phyloP scores from a whole-genome alignment of 305 asterid species.

The Fraxinus paxiana region DNA sequence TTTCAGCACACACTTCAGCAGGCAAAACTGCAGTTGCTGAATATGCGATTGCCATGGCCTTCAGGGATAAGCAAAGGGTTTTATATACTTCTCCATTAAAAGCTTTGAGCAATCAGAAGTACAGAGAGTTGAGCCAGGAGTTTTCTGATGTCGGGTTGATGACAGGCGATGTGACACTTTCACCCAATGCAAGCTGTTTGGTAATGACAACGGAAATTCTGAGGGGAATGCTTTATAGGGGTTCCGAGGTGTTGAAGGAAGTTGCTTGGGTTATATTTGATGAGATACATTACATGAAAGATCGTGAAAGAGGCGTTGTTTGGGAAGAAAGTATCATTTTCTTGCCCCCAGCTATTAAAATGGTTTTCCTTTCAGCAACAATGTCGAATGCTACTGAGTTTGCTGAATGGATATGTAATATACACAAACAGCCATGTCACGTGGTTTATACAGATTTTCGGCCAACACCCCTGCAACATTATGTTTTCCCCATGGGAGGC shows the following conservation, averaged over 20 bases:
- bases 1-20: constrained; percentile 97
- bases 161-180: constrained; percentile 93
- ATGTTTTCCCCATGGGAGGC: constrained; percentile 89
- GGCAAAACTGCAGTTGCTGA: constrained; percentile 99
- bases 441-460: constrained; percentile 96
- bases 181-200: constrained; percentile 94
- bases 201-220: constrained; percentile 98
- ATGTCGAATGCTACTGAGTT: constrained; percentile 83
- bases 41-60: constrained; percentile 94
- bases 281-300: constrained; percentile 99
- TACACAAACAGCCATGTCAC: constrained; percentile 96
- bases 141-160: constrained; percentile 91
- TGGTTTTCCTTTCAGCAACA: constrained; percentile 83
- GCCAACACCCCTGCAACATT: constrained; percentile 96
- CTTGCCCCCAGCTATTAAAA: constrained; percentile 91
- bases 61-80: constrained; percentile 87
- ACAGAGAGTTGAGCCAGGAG: constrained; percentile 88
- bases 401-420: constrained; percentile 83
- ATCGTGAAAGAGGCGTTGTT: constrained; percentile 96
- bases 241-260: constrained; percentile 95
- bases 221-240: constrained; percentile 93
- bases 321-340: constrained; percentile 98
- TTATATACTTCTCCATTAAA: constrained; percentile 88
- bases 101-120: constrained; percentile 93
- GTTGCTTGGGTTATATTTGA: constrained; percentile 99